A percentile compares a stretch with the other conserved stretches of the same genome.
Conservation (phyloP, 2,329 filamentous ascomycete genomes). For the Sclerotinia spermophila region DNA sequence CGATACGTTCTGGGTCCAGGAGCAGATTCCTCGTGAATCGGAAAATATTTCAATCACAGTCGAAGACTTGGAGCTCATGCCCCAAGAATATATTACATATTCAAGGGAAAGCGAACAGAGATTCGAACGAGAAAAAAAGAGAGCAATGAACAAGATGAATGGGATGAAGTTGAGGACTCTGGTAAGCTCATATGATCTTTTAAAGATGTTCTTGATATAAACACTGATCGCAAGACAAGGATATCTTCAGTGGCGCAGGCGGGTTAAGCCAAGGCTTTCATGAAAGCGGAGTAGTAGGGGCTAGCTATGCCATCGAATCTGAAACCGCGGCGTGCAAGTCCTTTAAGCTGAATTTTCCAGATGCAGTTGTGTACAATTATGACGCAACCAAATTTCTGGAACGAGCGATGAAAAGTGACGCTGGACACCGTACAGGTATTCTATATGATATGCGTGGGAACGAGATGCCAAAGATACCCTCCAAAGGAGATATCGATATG, state of each 20-base stretch:
- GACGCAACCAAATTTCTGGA: conserved; percentile 17
- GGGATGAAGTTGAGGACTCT: background rate
- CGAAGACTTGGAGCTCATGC: background rate
- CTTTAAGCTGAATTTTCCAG: conserved; percentile 2
- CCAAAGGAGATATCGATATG: conserved; percentile 21
- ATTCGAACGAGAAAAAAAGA: background rate
- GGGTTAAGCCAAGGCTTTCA: conserved; percentile 20
- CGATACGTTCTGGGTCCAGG: conserved; percentile 26
- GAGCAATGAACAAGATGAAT: conserved; percentile 5
- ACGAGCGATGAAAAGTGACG: background rate
- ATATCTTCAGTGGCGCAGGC: conserved; percentile 20
- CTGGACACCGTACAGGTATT: background rate
- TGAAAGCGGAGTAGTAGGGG: conserved; percentile 8
- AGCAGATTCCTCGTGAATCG: conserved; percentile 4
- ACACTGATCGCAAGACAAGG: background rate
- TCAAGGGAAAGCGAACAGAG: background rate
- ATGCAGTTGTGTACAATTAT: background rate
- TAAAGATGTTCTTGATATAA: background rate
- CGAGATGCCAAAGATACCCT: conserved; percentile 17
- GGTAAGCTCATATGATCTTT: background rate
- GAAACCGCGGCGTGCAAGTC: conserved; percentile 11
- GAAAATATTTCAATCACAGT: background rate
- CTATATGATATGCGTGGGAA: background rate
- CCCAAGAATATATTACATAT: background rate
- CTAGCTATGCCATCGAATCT: conserved; percentile 17